A percentile compares a stretch with the other conserved stretches of the same genome.
These are phyloP conservation scores for Diutina neorugosa DNA, from an alignment of 1,139 yeast species.

Conservation along the genomic window DNA sequence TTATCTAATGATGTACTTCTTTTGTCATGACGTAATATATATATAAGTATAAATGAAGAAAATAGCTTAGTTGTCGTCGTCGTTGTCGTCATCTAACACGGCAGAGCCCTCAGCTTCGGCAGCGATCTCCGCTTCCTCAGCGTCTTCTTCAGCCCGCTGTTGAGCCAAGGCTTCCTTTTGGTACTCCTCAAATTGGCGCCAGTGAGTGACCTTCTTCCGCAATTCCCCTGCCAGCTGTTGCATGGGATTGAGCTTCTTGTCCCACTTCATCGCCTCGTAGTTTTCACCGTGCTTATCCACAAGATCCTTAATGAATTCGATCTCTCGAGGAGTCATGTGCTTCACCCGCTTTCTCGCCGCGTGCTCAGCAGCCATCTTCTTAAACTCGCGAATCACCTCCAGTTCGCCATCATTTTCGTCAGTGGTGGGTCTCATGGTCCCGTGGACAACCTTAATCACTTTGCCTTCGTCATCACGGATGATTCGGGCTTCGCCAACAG, in stretches of 20 bases:
- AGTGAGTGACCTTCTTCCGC: conserved; percentile 50
- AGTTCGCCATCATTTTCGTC: conserved; percentile 11
- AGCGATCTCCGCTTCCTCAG: background rate
- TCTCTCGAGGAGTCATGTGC: conserved; percentile 46
- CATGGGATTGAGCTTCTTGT: conserved; percentile 66
- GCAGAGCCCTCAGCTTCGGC: background rate
- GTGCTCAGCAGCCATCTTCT: conserved; percentile 46
- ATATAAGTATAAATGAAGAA: background rate
- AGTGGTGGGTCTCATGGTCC: conserved; percentile 27
- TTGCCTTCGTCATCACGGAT: conserved; percentile 61
- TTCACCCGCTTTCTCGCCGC: conserved; percentile 12
- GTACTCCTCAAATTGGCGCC: conserved; percentile 36
- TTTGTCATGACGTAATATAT: background rate
- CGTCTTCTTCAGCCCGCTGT: background rate
- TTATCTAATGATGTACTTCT: background rate
- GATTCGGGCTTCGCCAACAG: conserved; percentile 75
- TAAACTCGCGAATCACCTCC: conserved; percentile 40
- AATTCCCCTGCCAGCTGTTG: conserved; percentile 84
- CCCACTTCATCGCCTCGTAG: conserved; percentile 86
- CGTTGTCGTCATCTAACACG: too few species aligned
- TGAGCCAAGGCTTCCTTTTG: background rate
- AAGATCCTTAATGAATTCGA: conserved; percentile 49
- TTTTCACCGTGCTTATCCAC: conserved; percentile 79
- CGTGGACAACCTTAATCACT: conserved; percentile 59
- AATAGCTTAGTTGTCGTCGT: too few species aligned